Base-by-base conservation (phyloP, 2,329 filamentous ascomycete species). In the Cladosporium sp. region DNA sequence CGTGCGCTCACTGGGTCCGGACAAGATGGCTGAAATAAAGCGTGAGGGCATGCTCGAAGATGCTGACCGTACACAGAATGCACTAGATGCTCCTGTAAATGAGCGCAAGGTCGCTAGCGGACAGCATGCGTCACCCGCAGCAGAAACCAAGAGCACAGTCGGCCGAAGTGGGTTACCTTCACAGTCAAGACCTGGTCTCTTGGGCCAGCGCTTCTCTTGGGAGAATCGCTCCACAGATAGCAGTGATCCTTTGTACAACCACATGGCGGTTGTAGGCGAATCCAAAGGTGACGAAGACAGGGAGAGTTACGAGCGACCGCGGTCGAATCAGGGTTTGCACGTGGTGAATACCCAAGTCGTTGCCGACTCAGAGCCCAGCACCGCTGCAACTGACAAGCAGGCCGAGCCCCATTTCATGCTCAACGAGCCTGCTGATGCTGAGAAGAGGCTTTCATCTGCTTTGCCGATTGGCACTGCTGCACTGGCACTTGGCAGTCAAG, bases 1-100 rank as follows among this genome's bases (percentile, higher is more conserved):
- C 56, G 84, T 90, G 54, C 84, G 83, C 58, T 88, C 84, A 40
- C 75, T 92, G 2, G 85, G 80, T 56, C 80, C 85, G 0, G 68
- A 75, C 12, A 62, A 61, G 35, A 52, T 48, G 19, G 59, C 60
- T 13, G 50, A 52, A 13, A 49, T 51, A 1, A 50, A 61, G 61
- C 35, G 61, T 49, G 47, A 55, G 50, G 47, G 60, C 64, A 32
- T 58, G 52, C 32, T 59, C 37, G 60, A 63, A 24, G 65, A 68
- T 40, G 48, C 53, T 19, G 61, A 62, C 20, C 49, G 64, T 7
- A 62, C 61, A n/a, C 67, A 69, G 53, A 65, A 68, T 36, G 65
- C 68, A 17, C 58, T 69, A 5, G 65, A 70, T 47, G 64, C 62
- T 3, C 65, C 68, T 5, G 62, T 56, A 5, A 68, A 69, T 48